These are phyloP conservation scores for Pleurotus pulmonarius DNA, from an alignment of 768 basidiomycete species.

Conservation along the genomic window DNA sequence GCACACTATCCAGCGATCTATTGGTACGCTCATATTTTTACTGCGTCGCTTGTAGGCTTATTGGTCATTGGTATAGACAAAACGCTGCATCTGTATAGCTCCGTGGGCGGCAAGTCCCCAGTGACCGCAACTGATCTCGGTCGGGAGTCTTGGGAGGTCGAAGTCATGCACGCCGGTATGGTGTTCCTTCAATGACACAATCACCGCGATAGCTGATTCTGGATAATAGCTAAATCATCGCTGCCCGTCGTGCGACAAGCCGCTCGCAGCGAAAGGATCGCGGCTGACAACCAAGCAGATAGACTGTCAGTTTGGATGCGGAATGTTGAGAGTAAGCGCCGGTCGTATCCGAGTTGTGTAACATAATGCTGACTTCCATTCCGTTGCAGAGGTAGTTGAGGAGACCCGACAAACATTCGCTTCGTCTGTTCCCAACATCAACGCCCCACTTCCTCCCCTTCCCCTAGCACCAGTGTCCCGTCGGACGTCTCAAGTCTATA, in stretches of 20 bases:
- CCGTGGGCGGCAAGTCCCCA: conserved; percentile 13
- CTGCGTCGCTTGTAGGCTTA: background rate
- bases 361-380: conserved; percentile 5
- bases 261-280: conserved; percentile 46
- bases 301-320: conserved; percentile 81
- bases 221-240: conserved; percentile 40
- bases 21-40: conserved; percentile 35
- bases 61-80: conserved; percentile 43
- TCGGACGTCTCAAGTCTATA: conserved; percentile 38
- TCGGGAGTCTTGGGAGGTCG: conserved; percentile 49
- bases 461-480: conserved; percentile 58
- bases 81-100: conserved; percentile 64
- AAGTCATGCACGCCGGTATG: conserved; percentile 42
- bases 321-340: conserved; percentile 71
- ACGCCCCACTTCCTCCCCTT: conserved; percentile 53
- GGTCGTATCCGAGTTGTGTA: background rate
- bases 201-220: background rate
- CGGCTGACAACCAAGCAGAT: conserved; percentile 53
- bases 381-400: conserved; percentile 66
- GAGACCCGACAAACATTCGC: conserved; percentile 77
- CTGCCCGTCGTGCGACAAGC: conserved; percentile 53
- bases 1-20: conserved; percentile 70
- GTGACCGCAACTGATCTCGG: background rate
- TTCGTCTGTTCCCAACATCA: conserved; percentile 36
- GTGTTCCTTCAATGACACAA: background rate